These are phyloP conservation scores for Yarrowia sp. DNA, from an alignment of 805 yeast genomes.

Conservation along the genomic window DNA sequence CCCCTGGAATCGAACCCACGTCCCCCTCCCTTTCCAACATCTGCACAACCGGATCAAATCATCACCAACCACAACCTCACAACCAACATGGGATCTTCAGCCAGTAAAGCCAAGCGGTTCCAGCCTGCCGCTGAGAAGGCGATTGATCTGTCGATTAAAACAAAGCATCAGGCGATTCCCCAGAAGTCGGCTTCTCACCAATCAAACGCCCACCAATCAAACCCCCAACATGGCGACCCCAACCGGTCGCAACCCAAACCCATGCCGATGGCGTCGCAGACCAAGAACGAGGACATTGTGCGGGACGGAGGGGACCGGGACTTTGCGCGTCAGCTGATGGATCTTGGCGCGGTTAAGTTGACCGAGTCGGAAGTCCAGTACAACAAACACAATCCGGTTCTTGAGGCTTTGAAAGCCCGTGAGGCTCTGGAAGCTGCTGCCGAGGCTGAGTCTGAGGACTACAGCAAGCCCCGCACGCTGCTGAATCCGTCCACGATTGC, in stretches of 20 bases:
- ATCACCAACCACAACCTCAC: neutral
- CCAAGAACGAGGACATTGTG: conserved; percentile 30
- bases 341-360: conserved; percentile 28
- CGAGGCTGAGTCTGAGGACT: conserved; percentile 14
- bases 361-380: conserved; percentile 10
- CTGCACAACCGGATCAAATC: too few species aligned
- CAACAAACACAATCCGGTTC: conserved; percentile 7
- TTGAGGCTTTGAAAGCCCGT: conserved; percentile 23
- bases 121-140: conserved; percentile 23
- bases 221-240: neutral
- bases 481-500: conserved; percentile 28
- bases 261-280: conserved; percentile 29
- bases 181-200: neutral
- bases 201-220: too few species aligned
- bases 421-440: conserved; percentile 4
- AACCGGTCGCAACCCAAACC: conserved; percentile 25
- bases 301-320: conserved; percentile 18
- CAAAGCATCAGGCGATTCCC: conserved; percentile 17
- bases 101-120: conserved; percentile 28
- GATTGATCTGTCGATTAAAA: conserved; percentile 26
- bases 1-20: neutral
- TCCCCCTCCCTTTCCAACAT: neutral
- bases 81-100: conserved; percentile 27
- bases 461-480: conserved; percentile 14
- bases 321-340: conserved; percentile 29